These are phyloP conservation scores for Aspergillus tamarii DNA, from an alignment of 2,329 filamentous ascomycete genomes.

Conservation along the genomic window DNA sequence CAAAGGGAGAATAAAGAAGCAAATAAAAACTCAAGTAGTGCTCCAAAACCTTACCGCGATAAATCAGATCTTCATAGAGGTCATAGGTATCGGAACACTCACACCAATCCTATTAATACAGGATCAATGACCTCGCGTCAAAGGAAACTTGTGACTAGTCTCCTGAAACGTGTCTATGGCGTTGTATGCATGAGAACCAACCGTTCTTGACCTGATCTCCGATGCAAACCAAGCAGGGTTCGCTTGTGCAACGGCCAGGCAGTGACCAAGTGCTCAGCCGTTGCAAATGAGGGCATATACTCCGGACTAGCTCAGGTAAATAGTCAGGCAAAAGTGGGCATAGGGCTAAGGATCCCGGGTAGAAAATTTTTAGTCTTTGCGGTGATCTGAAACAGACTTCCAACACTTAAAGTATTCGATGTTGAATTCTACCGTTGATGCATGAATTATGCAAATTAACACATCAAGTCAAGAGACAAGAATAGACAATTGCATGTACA, in stretches of 20 bases:
- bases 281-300: not conserved
- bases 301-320: not conserved
- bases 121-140: not conserved
- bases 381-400: not conserved
- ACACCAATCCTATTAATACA: not conserved
- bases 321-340: not conserved
- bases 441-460: not conserved
- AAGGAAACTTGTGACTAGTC: not conserved
- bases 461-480: not conserved
- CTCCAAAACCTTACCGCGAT: not conserved
- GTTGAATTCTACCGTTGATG: not conserved
- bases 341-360: not conserved
- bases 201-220: not conserved
- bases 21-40: not conserved
- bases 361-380: not conserved
- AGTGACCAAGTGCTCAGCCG: not conserved
- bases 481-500: not conserved
- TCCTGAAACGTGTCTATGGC: not conserved
- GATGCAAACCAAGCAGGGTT: not conserved
- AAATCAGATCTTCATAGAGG: not conserved
- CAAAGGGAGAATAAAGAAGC: not conserved
- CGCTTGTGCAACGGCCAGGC: not conserved
- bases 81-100: not conserved
- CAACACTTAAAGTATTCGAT: not conserved
- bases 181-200: not conserved